Evolutionary conservation across 371 early-diverging fungal species (phyloP).

Genomic region (Zopfochytrium polystomum): DNA sequence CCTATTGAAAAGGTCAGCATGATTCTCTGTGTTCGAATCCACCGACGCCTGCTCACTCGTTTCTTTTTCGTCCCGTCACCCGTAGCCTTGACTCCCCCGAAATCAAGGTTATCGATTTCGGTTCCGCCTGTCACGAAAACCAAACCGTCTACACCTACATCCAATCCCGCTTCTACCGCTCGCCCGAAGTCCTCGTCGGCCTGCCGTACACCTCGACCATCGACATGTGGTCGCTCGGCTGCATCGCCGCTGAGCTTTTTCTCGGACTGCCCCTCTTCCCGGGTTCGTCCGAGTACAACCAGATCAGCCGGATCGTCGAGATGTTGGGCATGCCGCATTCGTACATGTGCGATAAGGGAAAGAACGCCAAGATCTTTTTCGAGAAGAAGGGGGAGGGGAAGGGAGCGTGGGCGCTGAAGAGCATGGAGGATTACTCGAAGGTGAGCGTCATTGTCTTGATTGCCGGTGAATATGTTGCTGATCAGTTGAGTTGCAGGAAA

Average conservation of each 20-base stretch:
- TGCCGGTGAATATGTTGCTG: not conserved
- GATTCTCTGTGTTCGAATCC: not conserved
- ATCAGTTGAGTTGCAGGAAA: conserved; percentile 48
- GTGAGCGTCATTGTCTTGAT: conserved; percentile 20
- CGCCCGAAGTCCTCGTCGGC: conserved; percentile 95
- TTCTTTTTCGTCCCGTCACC: conserved; percentile 3
- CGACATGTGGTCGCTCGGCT: conserved; percentile 99
- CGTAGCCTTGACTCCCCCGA: conserved; percentile 67
- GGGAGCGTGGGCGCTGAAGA: conserved; percentile 68
- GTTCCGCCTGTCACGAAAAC: conserved; percentile 87
- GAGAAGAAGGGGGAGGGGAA: conserved; percentile 49
- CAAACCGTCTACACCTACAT: conserved; percentile 89
- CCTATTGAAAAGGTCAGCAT: conserved; percentile 70
- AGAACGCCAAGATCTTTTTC: conserved; percentile 72
- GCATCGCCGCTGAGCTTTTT: conserved; percentile 97
- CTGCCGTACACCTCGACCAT: conserved; percentile 86
- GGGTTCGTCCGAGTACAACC: conserved; percentile 86
- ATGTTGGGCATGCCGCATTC: conserved; percentile 79
- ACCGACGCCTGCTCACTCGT: too few species aligned
- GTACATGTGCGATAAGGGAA: conserved; percentile 83
- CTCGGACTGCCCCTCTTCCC: conserved; percentile 90
- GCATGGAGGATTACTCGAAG: conserved; percentile 73
- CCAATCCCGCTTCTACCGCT: conserved; percentile 95
- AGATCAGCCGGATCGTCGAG: conserved; percentile 81
- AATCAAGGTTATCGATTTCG: conserved; percentile 98